Evolutionary conservation across 2,329 filamentous ascomycete genomes (phyloP).

Genomic region (Fusarium sp.): DNA sequence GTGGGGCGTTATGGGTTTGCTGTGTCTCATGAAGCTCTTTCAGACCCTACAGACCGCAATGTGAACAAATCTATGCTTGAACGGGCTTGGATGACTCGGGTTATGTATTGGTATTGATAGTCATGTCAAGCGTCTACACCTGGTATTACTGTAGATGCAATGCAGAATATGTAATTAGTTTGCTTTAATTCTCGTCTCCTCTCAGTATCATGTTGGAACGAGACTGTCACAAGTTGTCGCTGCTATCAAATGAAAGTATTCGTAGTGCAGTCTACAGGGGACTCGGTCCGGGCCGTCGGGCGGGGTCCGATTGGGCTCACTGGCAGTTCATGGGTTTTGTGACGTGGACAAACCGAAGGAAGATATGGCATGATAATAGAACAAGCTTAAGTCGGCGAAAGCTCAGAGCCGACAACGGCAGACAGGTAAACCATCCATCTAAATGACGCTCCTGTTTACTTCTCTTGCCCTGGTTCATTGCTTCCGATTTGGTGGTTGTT

Average conservation of each 20-base stretch:
- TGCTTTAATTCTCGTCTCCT: fast-evolving
- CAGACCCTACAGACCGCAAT: not conserved
- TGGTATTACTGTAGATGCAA: not conserved
- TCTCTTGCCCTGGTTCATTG: not conserved
- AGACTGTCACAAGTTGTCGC: not conserved
- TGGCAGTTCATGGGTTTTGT: not conserved
- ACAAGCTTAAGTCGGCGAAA: not conserved
- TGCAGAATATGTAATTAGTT: not conserved
- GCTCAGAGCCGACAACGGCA: not conserved
- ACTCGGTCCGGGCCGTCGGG: not conserved
- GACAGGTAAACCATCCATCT: not conserved
- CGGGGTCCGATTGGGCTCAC: not conserved
- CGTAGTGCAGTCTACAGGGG: not conserved
- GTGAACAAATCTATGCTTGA: not conserved
- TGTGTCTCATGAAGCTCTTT: not conserved
- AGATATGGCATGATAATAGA: not conserved
- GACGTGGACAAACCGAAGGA: not conserved
- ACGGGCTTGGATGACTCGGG: not conserved
- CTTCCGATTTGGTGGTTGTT: no score
- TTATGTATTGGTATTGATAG: not conserved
- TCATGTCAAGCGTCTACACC: not conserved
- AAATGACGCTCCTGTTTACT: not conserved
- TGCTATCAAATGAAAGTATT: not conserved
- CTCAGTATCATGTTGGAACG: not conserved
- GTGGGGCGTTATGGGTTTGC: not conserved